Conservation (phyloP, 345 rosid genomes). For the Salix purpurea region DNA sequence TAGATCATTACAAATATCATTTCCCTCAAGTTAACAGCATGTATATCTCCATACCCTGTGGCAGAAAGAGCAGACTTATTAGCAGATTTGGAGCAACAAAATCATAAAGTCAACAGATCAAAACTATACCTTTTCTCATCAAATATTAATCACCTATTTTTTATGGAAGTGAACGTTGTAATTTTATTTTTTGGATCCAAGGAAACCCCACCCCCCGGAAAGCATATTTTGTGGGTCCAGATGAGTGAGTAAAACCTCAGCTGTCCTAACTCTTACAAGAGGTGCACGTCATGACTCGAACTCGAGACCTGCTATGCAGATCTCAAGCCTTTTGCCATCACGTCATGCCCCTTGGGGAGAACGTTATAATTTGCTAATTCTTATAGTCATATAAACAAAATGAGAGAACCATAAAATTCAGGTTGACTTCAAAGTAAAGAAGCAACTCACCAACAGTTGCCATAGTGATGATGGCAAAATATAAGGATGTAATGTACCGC, state of each 20-base stretch:
- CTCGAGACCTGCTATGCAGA: no score
- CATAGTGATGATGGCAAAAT: conserved; percentile 87
- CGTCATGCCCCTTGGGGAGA: no score
- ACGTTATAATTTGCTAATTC: neutral
- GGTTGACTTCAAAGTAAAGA: neutral
- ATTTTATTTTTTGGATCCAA: no score
- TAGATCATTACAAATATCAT: conserved; percentile 91
- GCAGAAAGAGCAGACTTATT: conserved; percentile 5
- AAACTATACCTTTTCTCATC: neutral
- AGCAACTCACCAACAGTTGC: conserved; percentile 72
- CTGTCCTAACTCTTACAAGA: no score
- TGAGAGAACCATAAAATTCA: neutral
- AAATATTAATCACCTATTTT: neutral
- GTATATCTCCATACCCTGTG: conserved; percentile 96
- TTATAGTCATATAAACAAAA: neutral
- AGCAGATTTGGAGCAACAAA: no score
- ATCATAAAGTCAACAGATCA: neutral
- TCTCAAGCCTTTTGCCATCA: no score
- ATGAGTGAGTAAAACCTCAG: no score
- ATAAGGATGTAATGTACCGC: conserved; percentile 73
- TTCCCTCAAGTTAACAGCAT: conserved; percentile 92
- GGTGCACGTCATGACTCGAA: no score
- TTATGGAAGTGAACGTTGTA: neutral
- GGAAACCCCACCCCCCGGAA: no score
- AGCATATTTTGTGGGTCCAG: no score